Evolutionary conservation across 257 asterid genomes (phyloP).

Genomic region (Cruciata laevipes): DNA sequence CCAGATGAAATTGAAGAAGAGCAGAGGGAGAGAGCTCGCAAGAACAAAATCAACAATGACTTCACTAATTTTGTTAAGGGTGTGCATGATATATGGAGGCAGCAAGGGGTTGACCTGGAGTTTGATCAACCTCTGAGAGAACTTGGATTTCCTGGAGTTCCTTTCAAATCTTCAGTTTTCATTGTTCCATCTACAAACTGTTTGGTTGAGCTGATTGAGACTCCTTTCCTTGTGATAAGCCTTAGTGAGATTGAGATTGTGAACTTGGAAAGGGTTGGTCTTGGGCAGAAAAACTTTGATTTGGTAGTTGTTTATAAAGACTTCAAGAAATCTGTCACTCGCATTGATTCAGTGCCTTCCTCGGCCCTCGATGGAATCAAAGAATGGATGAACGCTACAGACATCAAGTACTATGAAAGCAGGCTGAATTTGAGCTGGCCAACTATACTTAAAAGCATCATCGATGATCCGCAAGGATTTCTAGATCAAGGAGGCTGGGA

Average conservation of each 20-base stretch:
- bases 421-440: slow-evolving; percentile 79
- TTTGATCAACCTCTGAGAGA: slow-evolving; percentile 71
- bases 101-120: slow-evolving; percentile 51
- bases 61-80: slow-evolving; percentile 61
- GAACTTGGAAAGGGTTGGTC: slow-evolving; percentile 70
- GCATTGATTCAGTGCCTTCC: slow-evolving; percentile 71
- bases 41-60: slow-evolving; percentile 62
- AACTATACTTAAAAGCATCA: slow-evolving; percentile 50
- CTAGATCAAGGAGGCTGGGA: slow-evolving; percentile 83
- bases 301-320: slow-evolving; percentile 75
- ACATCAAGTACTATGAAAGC: slow-evolving; percentile 73
- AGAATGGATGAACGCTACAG: slow-evolving; percentile 74
- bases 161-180: slow-evolving; percentile 55
- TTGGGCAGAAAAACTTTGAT: slow-evolving; percentile 83
- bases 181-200: slow-evolving; percentile 66
- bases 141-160: slow-evolving; percentile 74
- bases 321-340: slow-evolving; percentile 57
- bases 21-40: slow-evolving; percentile 68
- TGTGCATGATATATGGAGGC: slow-evolving; percentile 68
- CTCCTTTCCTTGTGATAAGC: slow-evolving; percentile 56
- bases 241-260: slow-evolving; percentile 66
- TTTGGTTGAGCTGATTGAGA: slow-evolving; percentile 68
- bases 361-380: slow-evolving; percentile 58
- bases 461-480: slow-evolving; percentile 60
- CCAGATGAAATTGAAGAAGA: slow-evolving; percentile 90